Conservation (phyloP, 768 basidiomycete genomes). For the Hydnomerulius pinastri region DNA sequence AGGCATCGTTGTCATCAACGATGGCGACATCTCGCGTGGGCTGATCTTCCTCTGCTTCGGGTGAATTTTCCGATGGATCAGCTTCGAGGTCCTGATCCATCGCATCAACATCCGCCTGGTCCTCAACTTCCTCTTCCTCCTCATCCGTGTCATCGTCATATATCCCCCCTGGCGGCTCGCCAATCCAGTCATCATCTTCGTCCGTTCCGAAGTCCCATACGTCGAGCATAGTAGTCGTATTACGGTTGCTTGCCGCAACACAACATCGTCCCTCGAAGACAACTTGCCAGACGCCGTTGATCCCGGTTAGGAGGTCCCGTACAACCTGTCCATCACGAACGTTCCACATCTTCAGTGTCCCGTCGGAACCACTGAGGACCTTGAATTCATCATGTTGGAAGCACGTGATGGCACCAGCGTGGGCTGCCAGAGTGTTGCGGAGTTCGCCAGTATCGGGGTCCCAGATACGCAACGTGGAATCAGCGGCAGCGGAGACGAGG, state of each 20-base stretch:
- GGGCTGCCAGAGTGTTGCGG: slow-evolving; percentile 81
- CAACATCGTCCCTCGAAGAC: slow-evolving; percentile 93
- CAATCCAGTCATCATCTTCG: slow-evolving; percentile 76
- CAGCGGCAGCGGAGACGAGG: slow-evolving; percentile 95
- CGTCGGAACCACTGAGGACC: slow-evolving; percentile 92
- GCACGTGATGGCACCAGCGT: slow-evolving; percentile 98
- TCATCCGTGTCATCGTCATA: slow-evolving; percentile 70
- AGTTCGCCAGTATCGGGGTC: slow-evolving; percentile 83
- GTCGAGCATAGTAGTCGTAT: slow-evolving; percentile 76
- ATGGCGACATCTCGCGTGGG: slow-evolving; percentile 28
- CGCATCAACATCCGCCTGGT: slow-evolving; percentile 63
- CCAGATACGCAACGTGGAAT: slow-evolving; percentile 94
- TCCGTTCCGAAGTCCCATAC: slow-evolving; percentile 89
- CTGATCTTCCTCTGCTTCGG: slow-evolving; percentile 26
- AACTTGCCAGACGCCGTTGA: slow-evolving; percentile 97
- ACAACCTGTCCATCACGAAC: slow-evolving; percentile 83
- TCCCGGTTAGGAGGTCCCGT: slow-evolving; percentile 85
- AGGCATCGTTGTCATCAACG: slow-evolving; percentile 25
- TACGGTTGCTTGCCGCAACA: slow-evolving; percentile 88
- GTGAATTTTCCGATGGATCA: slow-evolving; percentile 34
- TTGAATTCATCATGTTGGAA: slow-evolving; percentile 99
- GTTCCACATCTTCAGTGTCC: slow-evolving; percentile 98
- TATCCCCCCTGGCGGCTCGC: slow-evolving; percentile 72
- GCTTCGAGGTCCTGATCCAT: slow-evolving; percentile 67
- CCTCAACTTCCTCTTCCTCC: slow-evolving; percentile 45